Evolutionary conservation across 306 rosid species (phyloP), one percentile per base, ranked within the genome.

Genomic region (Gillenia trifoliata): DNA sequence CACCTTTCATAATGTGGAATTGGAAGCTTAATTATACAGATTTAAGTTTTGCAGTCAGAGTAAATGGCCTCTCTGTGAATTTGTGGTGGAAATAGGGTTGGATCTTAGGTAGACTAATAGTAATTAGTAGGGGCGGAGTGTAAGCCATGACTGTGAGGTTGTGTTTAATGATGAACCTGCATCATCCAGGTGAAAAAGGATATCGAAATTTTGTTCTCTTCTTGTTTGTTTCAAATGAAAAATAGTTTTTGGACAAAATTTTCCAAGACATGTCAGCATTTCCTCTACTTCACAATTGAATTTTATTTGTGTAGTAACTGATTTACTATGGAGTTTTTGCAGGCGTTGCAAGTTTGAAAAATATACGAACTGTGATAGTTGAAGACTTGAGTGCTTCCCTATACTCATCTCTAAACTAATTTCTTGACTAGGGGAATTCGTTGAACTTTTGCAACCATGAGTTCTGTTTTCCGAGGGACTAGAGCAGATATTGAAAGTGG

Each of bases 401-500:
- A 5, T 59, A 26, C 64, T 26, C 5, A 25, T 13, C 33, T 26
- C 17, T 26, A 25, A 13, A 12, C 43, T 47, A 43, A 26, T 75
- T 54, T 28, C 29, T 20, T 56, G 25, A 13, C 26, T 22, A 29
- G 17, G 68, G 67, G 28, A 57, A 30, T 59, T 38, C 8, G 6
- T 59, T 64, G n/a, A 61, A 60, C 40, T 52, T 31, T 75, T 73
- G 75, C 75, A 72, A 71, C 66, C 43, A 86, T 88, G 96, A 88
- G 93, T 86, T 88, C 85, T 75, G 84, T 80, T 71, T 90, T 88
- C 78, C 88, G 96, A 68, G 93, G 92, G 65, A 80, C 78, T 16
- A 83, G 96, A 66, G 91, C 87, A 77, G 96, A 86, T 71, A 83
- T 90, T 28, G 96, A 88, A 90, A 84, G 77, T n/a, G 96, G 92